Evolutionary conservation across 2,329 filamentous ascomycete species (phyloP).

Genomic region (Sporothrix brunneoviolacea): DNA sequence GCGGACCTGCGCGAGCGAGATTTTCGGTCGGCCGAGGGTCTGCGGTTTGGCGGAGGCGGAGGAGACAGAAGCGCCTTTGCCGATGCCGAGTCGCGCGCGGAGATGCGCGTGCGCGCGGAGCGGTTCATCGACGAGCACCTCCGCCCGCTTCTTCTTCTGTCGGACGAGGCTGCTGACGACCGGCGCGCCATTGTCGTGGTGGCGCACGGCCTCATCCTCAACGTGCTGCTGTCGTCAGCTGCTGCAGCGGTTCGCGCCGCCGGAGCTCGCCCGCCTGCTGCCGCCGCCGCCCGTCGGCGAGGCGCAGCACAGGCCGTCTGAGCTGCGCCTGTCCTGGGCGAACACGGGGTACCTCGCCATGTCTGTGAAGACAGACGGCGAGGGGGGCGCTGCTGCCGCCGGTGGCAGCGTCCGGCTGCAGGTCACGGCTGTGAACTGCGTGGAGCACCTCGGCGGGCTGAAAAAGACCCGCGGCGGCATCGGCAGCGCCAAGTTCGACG

Average conservation of each 20-base stretch:
- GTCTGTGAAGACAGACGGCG: background rate
- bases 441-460: slow-evolving; percentile 64
- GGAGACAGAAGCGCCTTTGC: slow-evolving; percentile 15
- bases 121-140: slow-evolving; percentile 61
- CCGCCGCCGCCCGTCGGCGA: slow-evolving; percentile 9
- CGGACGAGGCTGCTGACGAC: background rate
- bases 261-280: slow-evolving; percentile 19
- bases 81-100: slow-evolving; percentile 60
- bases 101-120: slow-evolving; percentile 58
- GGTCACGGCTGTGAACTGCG: slow-evolving; percentile 60
- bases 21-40: slow-evolving; percentile 66
- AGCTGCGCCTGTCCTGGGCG: slow-evolving; percentile 37
- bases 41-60: slow-evolving; percentile 39
- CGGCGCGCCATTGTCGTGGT: slow-evolving; percentile 55
- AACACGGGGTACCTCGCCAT: slow-evolving; percentile 46
- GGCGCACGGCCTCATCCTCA: slow-evolving; percentile 77
- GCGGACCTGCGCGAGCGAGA: slow-evolving; percentile 62
- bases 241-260: slow-evolving; percentile 43
- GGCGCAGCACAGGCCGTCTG: slow-evolving; percentile 12
- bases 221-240: slow-evolving; percentile 60
- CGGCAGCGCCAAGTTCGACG: slow-evolving; percentile 69
- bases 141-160: slow-evolving; percentile 42
- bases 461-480: slow-evolving; percentile 78
- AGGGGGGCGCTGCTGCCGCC: background rate
- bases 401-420: slow-evolving; percentile 23